Evolutionary conservation across 148 eudicot genomes (phyloP).

Genomic region (Chenopodium album): DNA sequence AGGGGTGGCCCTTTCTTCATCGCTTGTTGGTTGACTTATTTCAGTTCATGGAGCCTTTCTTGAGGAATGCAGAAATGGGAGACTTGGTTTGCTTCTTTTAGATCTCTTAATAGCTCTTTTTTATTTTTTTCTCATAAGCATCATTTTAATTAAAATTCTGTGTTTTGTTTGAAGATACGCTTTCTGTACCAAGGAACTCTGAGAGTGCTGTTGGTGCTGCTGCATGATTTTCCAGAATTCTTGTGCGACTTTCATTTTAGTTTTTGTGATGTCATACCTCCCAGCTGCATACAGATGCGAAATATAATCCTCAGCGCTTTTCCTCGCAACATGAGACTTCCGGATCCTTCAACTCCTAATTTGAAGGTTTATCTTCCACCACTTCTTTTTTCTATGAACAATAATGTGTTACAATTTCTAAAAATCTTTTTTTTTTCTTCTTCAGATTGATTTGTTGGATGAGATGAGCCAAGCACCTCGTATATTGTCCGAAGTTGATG

Average conservation of each 20-base stretch:
- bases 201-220: conserved; percentile 86
- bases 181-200: conserved; percentile 88
- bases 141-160: neutral
- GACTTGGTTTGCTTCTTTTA: conserved; percentile 63
- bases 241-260: conserved; percentile 96
- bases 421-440: neutral
- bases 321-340: conserved; percentile 97
- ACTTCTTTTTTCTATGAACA: neutral
- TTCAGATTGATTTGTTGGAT: conserved; percentile 74
- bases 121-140: neutral
- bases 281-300: conserved; percentile 97
- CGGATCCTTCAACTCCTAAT: conserved; percentile 97
- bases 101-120: neutral
- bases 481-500: conserved; percentile 89
- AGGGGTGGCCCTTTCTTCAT: conserved; percentile 93
- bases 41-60: conserved; percentile 91
- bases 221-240: conserved; percentile 95
- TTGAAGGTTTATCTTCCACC: conserved; percentile 54
- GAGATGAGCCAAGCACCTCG: conserved; percentile 87
- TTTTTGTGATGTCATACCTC: conserved; percentile 96
- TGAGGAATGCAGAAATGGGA: conserved; percentile 84
- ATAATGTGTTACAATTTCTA: neutral
- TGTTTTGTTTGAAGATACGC: conserved; percentile 55
- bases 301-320: conserved; percentile 96
- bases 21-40: conserved; percentile 83